Evolutionary conservation across 2,329 filamentous ascomycete genomes (phyloP).

Genomic region (Ascochyta koolunga): DNA sequence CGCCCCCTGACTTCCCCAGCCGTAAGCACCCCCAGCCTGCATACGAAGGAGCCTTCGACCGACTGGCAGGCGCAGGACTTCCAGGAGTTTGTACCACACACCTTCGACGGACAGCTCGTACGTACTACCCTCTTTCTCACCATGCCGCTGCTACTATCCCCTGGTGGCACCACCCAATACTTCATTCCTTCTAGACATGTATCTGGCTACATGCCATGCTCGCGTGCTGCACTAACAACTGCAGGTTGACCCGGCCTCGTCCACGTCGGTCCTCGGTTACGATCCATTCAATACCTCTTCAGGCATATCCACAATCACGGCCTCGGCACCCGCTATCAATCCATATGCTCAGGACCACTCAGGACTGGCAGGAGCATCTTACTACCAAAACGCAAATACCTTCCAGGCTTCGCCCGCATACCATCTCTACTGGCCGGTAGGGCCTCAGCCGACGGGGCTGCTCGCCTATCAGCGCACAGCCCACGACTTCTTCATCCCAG

Average conservation of each 20-base stretch:
- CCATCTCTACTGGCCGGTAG: conserved; percentile 88
- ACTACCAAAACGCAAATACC: conserved; percentile 65
- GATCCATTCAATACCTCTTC: conserved; percentile 53
- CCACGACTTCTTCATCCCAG: conserved; percentile 90
- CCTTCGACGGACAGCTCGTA: conserved; percentile 60
- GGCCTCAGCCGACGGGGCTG: conserved; percentile 80
- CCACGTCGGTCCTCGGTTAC: conserved; percentile 45
- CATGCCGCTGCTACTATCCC: neutral
- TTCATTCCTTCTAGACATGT: neutral
- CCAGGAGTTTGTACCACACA: conserved; percentile 62
- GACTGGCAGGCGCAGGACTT: conserved; percentile 58
- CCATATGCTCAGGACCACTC: conserved; percentile 79
- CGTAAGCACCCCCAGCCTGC: conserved; percentile 51
- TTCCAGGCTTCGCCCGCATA: conserved; percentile 67
- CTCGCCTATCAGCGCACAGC: conserved; percentile 83
- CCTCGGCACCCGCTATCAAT: conserved; percentile 51
- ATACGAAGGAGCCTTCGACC: conserved; percentile 54
- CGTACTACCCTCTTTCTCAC: conserved; percentile 28
- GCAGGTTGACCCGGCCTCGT: conserved; percentile 44
- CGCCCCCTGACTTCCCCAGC: conserved; percentile 37
- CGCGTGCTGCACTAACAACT: neutral
- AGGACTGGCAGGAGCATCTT: conserved; percentile 66
- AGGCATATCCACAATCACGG: conserved; percentile 42
- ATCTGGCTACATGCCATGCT: neutral
- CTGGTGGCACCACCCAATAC: neutral